Evolutionary conservation across 768 basidiomycete species (phyloP).

Genomic region (Chalciporus pseudorubinellus): DNA sequence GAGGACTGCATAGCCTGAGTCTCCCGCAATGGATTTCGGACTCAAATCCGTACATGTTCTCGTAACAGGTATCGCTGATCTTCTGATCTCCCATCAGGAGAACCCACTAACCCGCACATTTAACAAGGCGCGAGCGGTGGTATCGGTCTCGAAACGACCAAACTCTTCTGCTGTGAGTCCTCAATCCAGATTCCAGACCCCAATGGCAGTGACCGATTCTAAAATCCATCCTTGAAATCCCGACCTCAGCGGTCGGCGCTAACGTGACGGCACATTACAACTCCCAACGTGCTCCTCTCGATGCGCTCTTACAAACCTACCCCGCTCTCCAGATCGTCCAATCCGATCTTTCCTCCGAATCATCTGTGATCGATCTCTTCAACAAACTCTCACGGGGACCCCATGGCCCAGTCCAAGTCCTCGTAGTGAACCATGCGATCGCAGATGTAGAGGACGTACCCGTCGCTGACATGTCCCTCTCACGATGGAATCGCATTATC

Average conservation of each 20-base stretch:
- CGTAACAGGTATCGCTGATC: constrained; percentile 47
- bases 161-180: constrained; percentile 50
- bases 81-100: not conserved
- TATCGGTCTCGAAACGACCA: constrained; percentile 60
- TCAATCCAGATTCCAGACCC: not conserved
- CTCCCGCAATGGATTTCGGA: constrained; percentile 48
- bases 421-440: constrained; percentile 60
- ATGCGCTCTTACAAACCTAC: constrained; percentile 39
- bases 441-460: constrained; percentile 42
- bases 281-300: constrained; percentile 42
- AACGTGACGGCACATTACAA: constrained; percentile 70
- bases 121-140: constrained; percentile 69
- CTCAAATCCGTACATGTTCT: constrained; percentile 60
- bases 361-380: constrained; percentile 50
- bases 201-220: not conserved
- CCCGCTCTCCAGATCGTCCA: constrained; percentile 36
- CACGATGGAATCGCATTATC: constrained; percentile 60
- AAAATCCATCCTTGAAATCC: not conserved
- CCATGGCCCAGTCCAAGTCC: constrained; percentile 50
- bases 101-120: not conserved
- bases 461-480: constrained; percentile 55
- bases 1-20: too few species aligned
- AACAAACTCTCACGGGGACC: constrained; percentile 25
- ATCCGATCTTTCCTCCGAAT: constrained; percentile 56
- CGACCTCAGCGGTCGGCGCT: constrained; percentile 56